Evolutionary conservation across 2,329 filamentous ascomycete genomes (phyloP), one percentile per base, ranked within the genome.

Genomic region (Fusarium nematophilum): DNA sequence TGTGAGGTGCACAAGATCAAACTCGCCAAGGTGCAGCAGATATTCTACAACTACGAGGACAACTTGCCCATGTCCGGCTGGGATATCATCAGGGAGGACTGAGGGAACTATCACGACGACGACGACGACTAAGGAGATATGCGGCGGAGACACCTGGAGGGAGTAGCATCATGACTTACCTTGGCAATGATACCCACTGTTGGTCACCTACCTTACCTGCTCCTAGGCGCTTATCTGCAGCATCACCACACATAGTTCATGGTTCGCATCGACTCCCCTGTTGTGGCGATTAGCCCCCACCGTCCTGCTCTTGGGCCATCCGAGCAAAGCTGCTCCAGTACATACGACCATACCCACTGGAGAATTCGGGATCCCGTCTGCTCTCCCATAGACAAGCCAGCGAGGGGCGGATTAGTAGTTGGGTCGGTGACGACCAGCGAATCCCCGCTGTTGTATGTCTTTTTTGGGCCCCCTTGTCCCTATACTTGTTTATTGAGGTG

Each of bases 51-150:
- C 21, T 55, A 51, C 21, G 18, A 27, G 13, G 21, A 38, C 1
- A 29, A 21, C 36, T 6, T n/a, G 8, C n/a, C 17, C 13, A 51
- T 51, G 52, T 38, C 11, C 15, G 52, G 33, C 3, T 34, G 33
- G 4, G 5, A 5, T 80, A 81, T 1, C 2, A 29, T 45, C 2
- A 34, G 9, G 30, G 30, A 34, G 11, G 42, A 26, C 8, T 34
- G 11, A 45, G 18, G 3, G 15, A n/a, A n/a, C n/a, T n/a, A n/a
- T n/a, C n/a, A n/a, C n/a, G n/a, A n/a, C n/a, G n/a, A n/a, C n/a
- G n/a, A n/a, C n/a, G n/a, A n/a, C n/a, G n/a, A n/a, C n/a, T n/a
- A n/a, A n/a, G n/a, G n/a, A n/a, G n/a, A n/a, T n/a, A n/a, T n/a
- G n/a, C n/a, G n/a, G n/a, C n/a, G n/a, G n/a, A n/a, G n/a, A n/a